A percentile compares a stretch with the other conserved stretches of the same genome.
Conservation (phyloP, 495 filamentous ascomycete genomes). For the Melanomma pulvis-pyrius region DNA sequence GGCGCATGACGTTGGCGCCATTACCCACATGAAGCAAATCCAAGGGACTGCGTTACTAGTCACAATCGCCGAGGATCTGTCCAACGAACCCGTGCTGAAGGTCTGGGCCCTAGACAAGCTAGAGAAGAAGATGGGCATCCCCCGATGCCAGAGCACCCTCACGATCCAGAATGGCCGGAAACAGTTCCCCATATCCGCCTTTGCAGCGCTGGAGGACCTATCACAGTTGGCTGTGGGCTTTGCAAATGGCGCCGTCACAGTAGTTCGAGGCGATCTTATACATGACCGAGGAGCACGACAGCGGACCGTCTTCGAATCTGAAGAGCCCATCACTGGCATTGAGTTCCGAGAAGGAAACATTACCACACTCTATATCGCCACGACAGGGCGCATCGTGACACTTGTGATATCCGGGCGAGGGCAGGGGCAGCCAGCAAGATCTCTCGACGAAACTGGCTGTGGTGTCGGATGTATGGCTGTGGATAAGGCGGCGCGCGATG, state of each 20-base stretch:
- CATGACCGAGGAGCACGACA: constrained; percentile 96
- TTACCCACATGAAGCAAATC: constrained; percentile 95
- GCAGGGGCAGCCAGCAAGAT: constrained; percentile 84
- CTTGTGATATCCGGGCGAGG: constrained; percentile 82
- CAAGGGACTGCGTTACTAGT: constrained; percentile 84
- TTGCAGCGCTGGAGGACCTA: constrained; percentile 80
- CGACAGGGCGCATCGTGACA: constrained; percentile 84
- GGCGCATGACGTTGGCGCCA: constrained; percentile 75
- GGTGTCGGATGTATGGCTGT: constrained; percentile 91
- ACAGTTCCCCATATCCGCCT: constrained; percentile 91
- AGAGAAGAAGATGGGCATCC: constrained; percentile 89
- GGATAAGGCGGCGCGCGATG: constrained; percentile 74
- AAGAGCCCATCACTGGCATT: constrained; percentile 92
- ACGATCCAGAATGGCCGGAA: constrained; percentile 88
- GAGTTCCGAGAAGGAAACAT: constrained; percentile 68
- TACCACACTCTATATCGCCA: constrained; percentile 87
- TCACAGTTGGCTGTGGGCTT: constrained; percentile 94
- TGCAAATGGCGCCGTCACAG: constrained; percentile 90
- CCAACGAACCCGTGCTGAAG: constrained; percentile 84
- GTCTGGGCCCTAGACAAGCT: constrained; percentile 95
- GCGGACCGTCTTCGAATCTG: constrained; percentile 92
- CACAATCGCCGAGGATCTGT: constrained; percentile 84
- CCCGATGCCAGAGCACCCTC: constrained; percentile 81
- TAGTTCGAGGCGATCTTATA: constrained; percentile 91
- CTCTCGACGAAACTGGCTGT: constrained; percentile 86